A percentile compares a stretch with the other conserved stretches of the same genome.
These are phyloP conservation scores for Polytrichum formosum DNA, from an alignment of 225 moss, liverwort and hornwort species.

Conservation along the genomic window DNA sequence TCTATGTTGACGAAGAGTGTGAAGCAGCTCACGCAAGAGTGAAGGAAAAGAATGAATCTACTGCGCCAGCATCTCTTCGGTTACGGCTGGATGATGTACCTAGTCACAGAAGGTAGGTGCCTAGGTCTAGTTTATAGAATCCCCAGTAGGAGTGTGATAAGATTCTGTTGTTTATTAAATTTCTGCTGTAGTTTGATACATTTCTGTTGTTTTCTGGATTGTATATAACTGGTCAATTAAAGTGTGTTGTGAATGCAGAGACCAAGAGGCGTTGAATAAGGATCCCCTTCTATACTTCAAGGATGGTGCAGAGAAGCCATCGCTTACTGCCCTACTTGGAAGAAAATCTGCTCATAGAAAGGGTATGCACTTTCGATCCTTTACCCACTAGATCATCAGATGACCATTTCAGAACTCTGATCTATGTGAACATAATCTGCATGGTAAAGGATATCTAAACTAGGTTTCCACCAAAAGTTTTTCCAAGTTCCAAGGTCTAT, in stretches of 20 bases:
- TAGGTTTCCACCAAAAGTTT: no score
- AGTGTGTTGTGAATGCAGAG: constrained; percentile 18
- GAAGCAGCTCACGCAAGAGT: constrained; percentile 31
- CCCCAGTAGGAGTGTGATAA: no score
- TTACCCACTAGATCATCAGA: no score
- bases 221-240: no score
- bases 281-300: constrained; percentile 52
- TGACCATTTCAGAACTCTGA: no score
- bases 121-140: not conserved
- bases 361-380: constrained; percentile 6
- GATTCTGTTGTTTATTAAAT: no score
- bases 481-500: no score
- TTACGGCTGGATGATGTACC: constrained; percentile 48
- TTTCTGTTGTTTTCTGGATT: no score
- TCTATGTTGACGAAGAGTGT: constrained; percentile 53
- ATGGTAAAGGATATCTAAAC: no score
- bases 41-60: constrained; percentile 25
- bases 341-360: constrained; percentile 12
- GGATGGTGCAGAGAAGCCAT: constrained; percentile 31
- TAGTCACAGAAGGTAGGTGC: constrained; percentile 38
- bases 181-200: no score
- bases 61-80: constrained; percentile 33
- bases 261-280: constrained; percentile 47
- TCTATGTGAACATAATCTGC: no score
- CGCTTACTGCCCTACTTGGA: constrained; percentile 28